Evolutionary conservation across 1,284 basidiomycete genomes (phyloP).

Genomic region (Rhizoctonia solani): DNA sequence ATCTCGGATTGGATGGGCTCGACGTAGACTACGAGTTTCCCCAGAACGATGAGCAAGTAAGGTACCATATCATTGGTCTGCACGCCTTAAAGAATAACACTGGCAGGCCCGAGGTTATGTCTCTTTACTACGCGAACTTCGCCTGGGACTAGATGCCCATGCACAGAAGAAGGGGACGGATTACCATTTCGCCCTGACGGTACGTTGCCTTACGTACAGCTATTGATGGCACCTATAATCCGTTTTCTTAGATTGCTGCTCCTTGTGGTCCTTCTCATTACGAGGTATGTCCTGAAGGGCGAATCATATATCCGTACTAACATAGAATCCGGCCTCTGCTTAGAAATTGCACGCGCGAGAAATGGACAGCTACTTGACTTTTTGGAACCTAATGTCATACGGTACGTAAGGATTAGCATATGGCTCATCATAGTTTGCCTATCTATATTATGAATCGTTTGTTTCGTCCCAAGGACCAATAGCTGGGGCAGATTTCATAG

Average conservation of each 20-base stretch:
- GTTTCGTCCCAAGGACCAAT: too few relatives aligned
- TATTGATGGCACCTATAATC: not conserved
- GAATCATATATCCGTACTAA: not conserved
- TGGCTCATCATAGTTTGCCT: not conserved
- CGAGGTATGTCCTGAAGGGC: constrained; percentile 44
- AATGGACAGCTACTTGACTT: constrained; percentile 88
- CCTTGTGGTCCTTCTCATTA: constrained; percentile 92
- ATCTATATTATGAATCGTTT: too few relatives aligned
- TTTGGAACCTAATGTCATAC: constrained; percentile 96
- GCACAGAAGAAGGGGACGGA: constrained; percentile 59
- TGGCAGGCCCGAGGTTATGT: constrained; percentile 67
- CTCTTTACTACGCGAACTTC: constrained; percentile 68
- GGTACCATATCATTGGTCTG: not conserved
- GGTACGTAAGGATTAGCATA: not conserved
- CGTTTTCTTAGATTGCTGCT: constrained; percentile 70
- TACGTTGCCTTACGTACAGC: constrained; percentile 46
- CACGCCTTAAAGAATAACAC: not conserved
- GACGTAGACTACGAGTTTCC: constrained; percentile 90
- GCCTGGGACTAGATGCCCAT: constrained; percentile 69
- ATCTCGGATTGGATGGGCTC: constrained; percentile 72
- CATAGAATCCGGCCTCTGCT: not conserved
- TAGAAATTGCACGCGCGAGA: constrained; percentile 69
- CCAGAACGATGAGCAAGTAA: constrained; percentile 59
- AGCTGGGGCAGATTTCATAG: too few relatives aligned
- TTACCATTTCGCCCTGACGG: constrained; percentile 75